Conservation (phyloP, 1,284 basidiomycete species). For the Anthracocystis panici-leucophaei region DNA sequence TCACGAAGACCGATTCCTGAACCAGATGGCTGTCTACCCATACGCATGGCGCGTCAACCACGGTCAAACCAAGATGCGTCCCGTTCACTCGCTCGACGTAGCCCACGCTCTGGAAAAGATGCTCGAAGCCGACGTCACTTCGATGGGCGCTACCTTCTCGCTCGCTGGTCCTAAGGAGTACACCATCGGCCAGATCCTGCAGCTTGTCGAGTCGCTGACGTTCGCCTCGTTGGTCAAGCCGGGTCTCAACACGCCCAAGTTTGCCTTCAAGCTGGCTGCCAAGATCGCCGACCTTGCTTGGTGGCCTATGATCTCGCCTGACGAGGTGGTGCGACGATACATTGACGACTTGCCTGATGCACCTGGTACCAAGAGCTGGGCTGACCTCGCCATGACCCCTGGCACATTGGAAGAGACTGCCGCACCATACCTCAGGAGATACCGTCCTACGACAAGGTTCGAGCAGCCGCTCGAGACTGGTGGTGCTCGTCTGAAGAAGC, state of each 20-base stretch:
- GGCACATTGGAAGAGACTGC: conserved; percentile 89
- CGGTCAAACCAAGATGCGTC: conserved; percentile 85
- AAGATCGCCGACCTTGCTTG: conserved; percentile 79
- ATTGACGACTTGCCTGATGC: conserved; percentile 77
- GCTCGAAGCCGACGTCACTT: conserved; percentile 76
- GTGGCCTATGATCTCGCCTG: conserved; percentile 93
- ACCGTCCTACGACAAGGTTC: conserved; percentile 77
- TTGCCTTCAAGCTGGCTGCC: conserved; percentile 78
- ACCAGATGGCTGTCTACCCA: conserved; percentile 93
- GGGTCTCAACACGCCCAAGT: conserved; percentile 82
- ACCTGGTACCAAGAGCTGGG: conserved; percentile 72
- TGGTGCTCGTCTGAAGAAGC: conserved; percentile 56
- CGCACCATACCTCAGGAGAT: conserved; percentile 89
- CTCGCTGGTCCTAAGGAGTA: conserved; percentile 91
- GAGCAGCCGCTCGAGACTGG: conserved; percentile 71
- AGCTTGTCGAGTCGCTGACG: conserved; percentile 84
- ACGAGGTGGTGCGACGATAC: conserved; percentile 89
- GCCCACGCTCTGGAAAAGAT: conserved; percentile 89
- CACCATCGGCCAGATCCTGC: conserved; percentile 85
- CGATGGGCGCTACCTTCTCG: conserved; percentile 77
- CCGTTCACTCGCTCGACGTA: conserved; percentile 93
- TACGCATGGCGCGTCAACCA: conserved; percentile 94
- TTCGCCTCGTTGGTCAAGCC: conserved; percentile 75
- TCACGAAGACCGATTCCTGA: conserved; percentile 92
- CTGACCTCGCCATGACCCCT: conserved; percentile 76